phyloP scores from a whole-genome alignment of 2,329 filamentous ascomycete genomes.

The Colletotrichum orbiculare region DNA sequence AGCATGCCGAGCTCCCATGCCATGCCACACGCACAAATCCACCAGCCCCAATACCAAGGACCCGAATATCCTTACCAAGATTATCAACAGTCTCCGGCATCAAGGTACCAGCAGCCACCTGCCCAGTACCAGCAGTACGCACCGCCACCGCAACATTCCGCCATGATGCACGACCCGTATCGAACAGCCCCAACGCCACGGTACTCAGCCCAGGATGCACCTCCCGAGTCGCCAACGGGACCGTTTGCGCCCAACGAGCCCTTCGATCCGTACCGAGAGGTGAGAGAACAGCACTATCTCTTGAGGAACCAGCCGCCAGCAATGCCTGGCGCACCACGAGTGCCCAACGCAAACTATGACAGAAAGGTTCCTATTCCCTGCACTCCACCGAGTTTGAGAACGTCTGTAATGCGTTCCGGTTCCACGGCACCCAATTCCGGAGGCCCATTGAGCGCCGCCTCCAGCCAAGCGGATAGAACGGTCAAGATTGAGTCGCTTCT shows the following conservation, averaged over 20 bases:
- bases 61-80: conserved; percentile 39
- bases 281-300: conserved; percentile 26
- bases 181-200: conserved; percentile 19
- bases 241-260: conserved; percentile 1
- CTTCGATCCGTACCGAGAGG: conserved; percentile 25
- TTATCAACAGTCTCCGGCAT: conserved; percentile 40
- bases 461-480: conserved; percentile 30
- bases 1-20: conserved; percentile 37
- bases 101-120: conserved; percentile 38
- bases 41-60: conserved; percentile 25
- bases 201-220: conserved; percentile 10
- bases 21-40: conserved; percentile 6
- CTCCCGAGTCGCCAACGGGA: conserved; percentile 6
- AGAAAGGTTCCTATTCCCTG: conserved; percentile 36
- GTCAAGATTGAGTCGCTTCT: conserved; percentile 40
- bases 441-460: conserved; percentile 15
- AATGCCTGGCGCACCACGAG: conserved; percentile 23
- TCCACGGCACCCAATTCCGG: conserved; percentile 2
- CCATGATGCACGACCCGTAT: conserved; percentile 20
- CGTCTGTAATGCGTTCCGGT: conserved; percentile 18
- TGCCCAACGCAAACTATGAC: conserved; percentile 31
- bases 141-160: conserved; percentile 36
- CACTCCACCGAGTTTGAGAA: conserved; percentile 27
- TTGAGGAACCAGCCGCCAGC: conserved; percentile 26
- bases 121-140: conserved; percentile 34